A percentile compares a stretch with the other conserved stretches of the same genome.
Conservation (phyloP, 495 filamentous ascomycete genomes). For the Neurospora sp. region DNA sequence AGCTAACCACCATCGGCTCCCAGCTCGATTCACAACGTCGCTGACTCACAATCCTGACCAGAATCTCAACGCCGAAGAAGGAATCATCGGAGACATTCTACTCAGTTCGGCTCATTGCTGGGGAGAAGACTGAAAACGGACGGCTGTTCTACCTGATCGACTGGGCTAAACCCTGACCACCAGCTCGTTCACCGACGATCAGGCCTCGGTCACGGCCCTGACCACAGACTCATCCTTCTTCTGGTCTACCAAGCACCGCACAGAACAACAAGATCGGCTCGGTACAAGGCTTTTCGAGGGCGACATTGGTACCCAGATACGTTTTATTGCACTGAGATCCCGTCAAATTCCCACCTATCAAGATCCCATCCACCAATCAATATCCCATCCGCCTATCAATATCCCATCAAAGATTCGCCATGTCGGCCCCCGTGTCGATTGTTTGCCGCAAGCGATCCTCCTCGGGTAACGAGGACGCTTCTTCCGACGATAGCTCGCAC, state of each 20-base stretch:
- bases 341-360: not conserved
- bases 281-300: not conserved
- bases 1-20: conserved; percentile 14
- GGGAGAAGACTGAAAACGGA: too few species aligned
- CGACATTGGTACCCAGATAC: not conserved
- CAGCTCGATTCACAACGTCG: conserved; percentile 14
- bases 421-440: not conserved
- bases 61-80: conserved; percentile 41
- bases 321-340: not conserved
- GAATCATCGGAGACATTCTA: too few species aligned
- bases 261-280: not conserved
- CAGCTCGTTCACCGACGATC: conserved; percentile 77
- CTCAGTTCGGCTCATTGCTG: too few species aligned
- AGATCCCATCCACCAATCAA: not conserved
- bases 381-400: not conserved
- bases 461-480: not conserved
- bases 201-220: conserved; percentile 54
- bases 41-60: conserved; percentile 15
- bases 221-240: not conserved
- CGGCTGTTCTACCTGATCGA: too few species aligned
- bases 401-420: not conserved
- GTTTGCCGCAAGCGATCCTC: not conserved
- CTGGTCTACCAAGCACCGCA: not conserved
- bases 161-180: conserved; percentile 48
- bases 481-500: not conserved